These are phyloP conservation scores for Paraphaeosphaeria sporulosa DNA, from an alignment of 2,329 filamentous ascomycete species.

Conservation along the genomic window DNA sequence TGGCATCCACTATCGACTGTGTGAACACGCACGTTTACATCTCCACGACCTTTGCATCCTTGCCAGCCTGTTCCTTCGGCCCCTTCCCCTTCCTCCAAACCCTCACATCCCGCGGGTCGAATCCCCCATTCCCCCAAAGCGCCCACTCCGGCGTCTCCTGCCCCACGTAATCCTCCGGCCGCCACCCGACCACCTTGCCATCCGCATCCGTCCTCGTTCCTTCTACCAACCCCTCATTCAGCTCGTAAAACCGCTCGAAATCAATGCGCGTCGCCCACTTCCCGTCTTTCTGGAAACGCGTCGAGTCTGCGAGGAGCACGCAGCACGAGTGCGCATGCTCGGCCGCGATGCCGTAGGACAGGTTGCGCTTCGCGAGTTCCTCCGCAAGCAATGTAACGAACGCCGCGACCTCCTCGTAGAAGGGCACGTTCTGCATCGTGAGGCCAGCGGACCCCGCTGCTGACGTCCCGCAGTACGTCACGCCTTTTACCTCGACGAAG, in stretches of 20 bases:
- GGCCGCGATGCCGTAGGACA: slow-evolving; percentile 89
- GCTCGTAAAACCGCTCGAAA: slow-evolving; percentile 85
- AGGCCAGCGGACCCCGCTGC: slow-evolving; percentile 84
- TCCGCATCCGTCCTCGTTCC: slow-evolving; percentile 56
- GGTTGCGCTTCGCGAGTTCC: slow-evolving; percentile 72
- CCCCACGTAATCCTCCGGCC: slow-evolving; percentile 90
- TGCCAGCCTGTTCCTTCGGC: slow-evolving; percentile 31
- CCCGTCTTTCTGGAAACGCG: slow-evolving; percentile 76
- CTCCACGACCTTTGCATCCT: slow-evolving; percentile 10
- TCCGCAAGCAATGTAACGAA: slow-evolving; percentile 80
- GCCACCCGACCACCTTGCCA: slow-evolving; percentile 65
- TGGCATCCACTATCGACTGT: not conserved
- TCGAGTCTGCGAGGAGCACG: slow-evolving; percentile 77
- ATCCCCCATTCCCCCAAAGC: slow-evolving; percentile 91
- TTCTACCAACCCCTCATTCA: slow-evolving; percentile 68
- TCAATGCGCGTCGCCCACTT: slow-evolving; percentile 94
- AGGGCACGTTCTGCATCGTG: slow-evolving; percentile 97
- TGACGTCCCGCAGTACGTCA: slow-evolving; percentile 94
- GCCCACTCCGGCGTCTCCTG: slow-evolving; percentile 90
- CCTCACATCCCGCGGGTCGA: slow-evolving; percentile 87
- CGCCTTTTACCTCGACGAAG: slow-evolving; percentile 95
- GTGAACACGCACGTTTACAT: not conserved
- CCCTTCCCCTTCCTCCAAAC: slow-evolving; percentile 86
- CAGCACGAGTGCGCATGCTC: slow-evolving; percentile 97
- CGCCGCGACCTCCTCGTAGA: slow-evolving; percentile 86